phyloP scores from a whole-genome alignment of 2,329 filamentous ascomycete genomes.

The Claviceps humidiphila region DNA sequence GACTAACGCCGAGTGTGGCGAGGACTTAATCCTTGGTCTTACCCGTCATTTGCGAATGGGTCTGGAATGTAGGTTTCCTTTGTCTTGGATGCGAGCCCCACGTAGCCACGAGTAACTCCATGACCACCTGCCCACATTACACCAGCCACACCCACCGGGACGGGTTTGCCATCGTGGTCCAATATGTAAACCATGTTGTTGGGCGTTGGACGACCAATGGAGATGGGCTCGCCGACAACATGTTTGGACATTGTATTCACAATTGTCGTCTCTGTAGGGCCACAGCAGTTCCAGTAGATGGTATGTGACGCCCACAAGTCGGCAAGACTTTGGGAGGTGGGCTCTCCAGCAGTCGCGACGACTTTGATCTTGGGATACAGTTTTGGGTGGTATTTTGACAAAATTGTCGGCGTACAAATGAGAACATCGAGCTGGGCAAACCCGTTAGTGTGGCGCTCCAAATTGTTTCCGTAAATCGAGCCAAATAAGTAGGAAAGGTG shows the following conservation, averaged over 20 bases:
- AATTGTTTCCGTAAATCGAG: no score
- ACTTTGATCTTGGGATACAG: constrained; percentile 38
- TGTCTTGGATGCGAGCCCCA: constrained; percentile 39
- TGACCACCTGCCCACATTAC: constrained; percentile 44
- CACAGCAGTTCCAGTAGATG: constrained; percentile 43
- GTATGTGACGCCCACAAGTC: constrained; percentile 39
- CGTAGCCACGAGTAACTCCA: constrained; percentile 42
- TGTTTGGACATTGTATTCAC: constrained; percentile 44
- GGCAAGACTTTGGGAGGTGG: constrained; percentile 34
- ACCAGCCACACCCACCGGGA: constrained; percentile 33
- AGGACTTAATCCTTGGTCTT: constrained; percentile 10
- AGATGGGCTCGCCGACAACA: constrained; percentile 28
- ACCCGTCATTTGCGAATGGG: constrained; percentile 38
- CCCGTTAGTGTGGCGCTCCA: neutral
- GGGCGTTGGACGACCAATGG: constrained; percentile 41
- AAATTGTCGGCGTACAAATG: constrained; percentile 41
- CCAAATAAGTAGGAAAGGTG: neutral
- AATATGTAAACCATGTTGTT: constrained; percentile 45
- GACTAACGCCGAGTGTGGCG: neutral
- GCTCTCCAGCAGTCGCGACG: constrained; percentile 42
- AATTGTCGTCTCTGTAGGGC: constrained; percentile 47
- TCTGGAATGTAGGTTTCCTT: constrained; percentile 35
- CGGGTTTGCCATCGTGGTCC: constrained; percentile 30
- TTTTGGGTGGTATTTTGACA: constrained; percentile 33
- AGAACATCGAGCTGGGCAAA: constrained; percentile 30